phyloP scores from a whole-genome alignment of 352 stramenopile genomes.

The Hyaloperonospora arabidopsidis region DNA sequence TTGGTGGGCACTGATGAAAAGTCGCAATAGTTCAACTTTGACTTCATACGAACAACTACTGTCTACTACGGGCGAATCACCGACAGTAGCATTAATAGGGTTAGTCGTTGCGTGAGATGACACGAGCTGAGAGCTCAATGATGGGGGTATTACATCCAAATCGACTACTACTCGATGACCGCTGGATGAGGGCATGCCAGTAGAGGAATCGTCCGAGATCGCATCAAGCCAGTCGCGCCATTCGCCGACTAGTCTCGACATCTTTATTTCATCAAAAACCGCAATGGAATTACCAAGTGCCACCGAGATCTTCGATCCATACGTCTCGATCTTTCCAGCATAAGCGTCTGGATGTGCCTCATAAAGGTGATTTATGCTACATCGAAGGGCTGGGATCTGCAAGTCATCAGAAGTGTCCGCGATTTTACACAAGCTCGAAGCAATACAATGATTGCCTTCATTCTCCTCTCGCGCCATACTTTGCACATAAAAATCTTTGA shows the following conservation, averaged over 20 bases:
- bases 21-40: constrained; percentile 50
- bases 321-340: constrained; percentile 39
- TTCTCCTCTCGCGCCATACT: constrained; percentile 40
- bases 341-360: constrained; percentile 53
- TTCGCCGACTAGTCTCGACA: constrained; percentile 47
- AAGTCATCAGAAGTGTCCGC: constrained; percentile 9
- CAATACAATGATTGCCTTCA: constrained; percentile 55
- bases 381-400: constrained; percentile 27
- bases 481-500: constrained; percentile 73
- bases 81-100: constrained; percentile 24
- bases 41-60: constrained; percentile 72
- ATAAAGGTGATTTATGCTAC: constrained; percentile 68
- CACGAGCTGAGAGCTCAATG: constrained; percentile 20
- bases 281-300: constrained; percentile 57
- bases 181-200: constrained; percentile 14
- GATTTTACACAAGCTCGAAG: constrained; percentile 49
- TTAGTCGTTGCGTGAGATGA: constrained; percentile 34
- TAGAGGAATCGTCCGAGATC: constrained; percentile 49
- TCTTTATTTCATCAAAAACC: constrained; percentile 71
- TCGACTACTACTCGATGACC: constrained; percentile 19
- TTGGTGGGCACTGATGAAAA: constrained; percentile 63
- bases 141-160: constrained; percentile 9
- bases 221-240: constrained; percentile 50
- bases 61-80: constrained; percentile 14
- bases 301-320: constrained; percentile 66